Percentiles rank a stretch among this genome's conserved stretches.
Evolutionary conservation across 2,329 filamentous ascomycete genomes (phyloP).

Genomic region (Verticillium nubilum): DNA sequence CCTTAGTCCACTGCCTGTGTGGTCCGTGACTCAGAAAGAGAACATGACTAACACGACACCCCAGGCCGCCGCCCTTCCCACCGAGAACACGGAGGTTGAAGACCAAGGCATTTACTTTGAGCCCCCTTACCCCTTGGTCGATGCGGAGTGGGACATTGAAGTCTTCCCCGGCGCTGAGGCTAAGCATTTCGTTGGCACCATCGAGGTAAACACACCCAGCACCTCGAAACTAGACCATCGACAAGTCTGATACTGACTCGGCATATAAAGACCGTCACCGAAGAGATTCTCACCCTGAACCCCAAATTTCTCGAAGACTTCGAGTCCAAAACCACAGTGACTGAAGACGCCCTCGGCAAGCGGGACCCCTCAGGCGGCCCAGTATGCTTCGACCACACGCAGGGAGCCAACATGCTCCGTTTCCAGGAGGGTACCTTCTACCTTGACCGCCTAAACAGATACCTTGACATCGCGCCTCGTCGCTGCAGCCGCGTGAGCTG

Average conservation of each 20-base stretch:
- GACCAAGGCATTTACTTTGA: neutral
- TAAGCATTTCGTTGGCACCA: slow-evolving; percentile 12
- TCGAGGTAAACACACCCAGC: slow-evolving; percentile 9
- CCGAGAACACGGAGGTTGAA: neutral
- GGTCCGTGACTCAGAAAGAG: too few species aligned
- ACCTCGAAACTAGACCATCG: neutral
- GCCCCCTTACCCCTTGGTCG: neutral
- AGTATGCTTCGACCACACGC: neutral
- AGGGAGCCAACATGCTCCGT: neutral
- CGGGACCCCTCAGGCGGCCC: slow-evolving; percentile 2
- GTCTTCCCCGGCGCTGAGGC: slow-evolving; percentile 1
- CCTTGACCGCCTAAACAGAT: neutral
- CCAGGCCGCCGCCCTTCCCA: neutral
- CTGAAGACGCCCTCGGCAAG: neutral
- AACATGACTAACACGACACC: neutral
- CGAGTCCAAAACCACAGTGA: neutral
- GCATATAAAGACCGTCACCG: neutral
- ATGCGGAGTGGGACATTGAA: slow-evolving; percentile 1
- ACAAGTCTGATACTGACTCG: neutral
- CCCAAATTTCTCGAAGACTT: neutral
- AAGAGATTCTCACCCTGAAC: neutral
- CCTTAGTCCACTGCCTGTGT: too few species aligned
- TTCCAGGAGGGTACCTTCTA: slow-evolving; percentile 1
- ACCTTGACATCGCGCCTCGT: slow-evolving; percentile 1
- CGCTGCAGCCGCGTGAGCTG: slow-evolving; percentile 8